Evolutionary conservation across 306 rosid species (phyloP).

Genomic region (Sesbania bispinosa): DNA sequence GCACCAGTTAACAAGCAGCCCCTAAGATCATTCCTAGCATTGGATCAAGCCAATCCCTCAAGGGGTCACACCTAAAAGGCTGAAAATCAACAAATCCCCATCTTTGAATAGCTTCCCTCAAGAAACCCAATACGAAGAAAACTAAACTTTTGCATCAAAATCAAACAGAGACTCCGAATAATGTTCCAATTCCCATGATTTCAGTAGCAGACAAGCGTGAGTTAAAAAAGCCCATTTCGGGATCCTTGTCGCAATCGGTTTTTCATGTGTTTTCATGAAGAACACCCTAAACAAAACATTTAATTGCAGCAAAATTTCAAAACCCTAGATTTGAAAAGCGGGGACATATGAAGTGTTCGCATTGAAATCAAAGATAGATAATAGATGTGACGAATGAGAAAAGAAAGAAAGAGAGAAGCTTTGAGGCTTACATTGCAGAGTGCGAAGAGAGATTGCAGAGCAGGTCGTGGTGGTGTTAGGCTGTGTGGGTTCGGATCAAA

Average conservation of each 20-base stretch:
- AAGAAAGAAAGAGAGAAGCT: neutral
- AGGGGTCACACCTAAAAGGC: neutral
- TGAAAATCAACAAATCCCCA: neutral
- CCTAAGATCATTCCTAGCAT: neutral
- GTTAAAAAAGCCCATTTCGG: neutral
- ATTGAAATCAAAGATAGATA: neutral
- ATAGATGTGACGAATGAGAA: neutral
- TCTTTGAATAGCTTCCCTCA: neutral
- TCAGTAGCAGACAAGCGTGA: neutral
- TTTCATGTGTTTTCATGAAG: neutral
- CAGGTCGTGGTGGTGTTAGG: neutral
- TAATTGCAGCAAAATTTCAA: constrained; percentile 1
- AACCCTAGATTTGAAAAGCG: constrained; percentile 31
- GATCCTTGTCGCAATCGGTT: neutral
- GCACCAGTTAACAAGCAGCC: neutral
- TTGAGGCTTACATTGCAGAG: constrained; percentile 26
- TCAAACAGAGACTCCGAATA: no score
- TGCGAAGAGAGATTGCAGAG: neutral
- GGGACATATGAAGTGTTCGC: neutral
- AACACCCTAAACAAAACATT: neutral
- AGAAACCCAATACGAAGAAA: neutral
- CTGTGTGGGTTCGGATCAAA: constrained; percentile 20
- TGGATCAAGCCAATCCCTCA: neutral
- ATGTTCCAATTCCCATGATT: no score
- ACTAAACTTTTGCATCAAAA: neutral